Evolutionary conservation across 2,329 filamentous ascomycete species (phyloP).

Genomic region (Diplodia scrobiculata): DNA sequence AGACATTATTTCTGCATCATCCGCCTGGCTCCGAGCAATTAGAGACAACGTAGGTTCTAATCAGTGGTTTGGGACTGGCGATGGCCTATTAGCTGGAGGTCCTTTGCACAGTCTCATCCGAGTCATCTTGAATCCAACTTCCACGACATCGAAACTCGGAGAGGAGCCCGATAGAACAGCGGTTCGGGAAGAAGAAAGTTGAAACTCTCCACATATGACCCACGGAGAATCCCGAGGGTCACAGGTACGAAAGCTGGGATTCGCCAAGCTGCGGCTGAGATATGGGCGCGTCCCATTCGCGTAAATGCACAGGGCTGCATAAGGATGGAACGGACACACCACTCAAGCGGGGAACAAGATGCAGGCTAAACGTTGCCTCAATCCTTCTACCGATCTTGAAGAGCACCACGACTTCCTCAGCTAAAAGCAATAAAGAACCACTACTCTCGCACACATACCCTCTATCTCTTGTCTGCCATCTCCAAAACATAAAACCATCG

Average conservation of each 20-base stretch:
- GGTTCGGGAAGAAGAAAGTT: neutral
- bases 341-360: neutral
- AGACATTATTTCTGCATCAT: neutral
- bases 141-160: neutral
- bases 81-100: neutral
- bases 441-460: neutral
- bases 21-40: neutral
- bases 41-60: neutral
- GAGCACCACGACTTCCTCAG: neutral
- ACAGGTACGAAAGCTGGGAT: neutral
- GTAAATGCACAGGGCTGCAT: neutral
- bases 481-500: neutral
- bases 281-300: constrained; percentile 2
- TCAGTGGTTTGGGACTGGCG: neutral
- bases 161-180: neutral
- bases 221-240: neutral
- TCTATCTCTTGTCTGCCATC: neutral
- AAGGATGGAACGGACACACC: neutral
- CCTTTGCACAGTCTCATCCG: neutral
- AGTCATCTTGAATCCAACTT: neutral
- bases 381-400: neutral
- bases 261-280: constrained; percentile 21
- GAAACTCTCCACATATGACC: neutral
- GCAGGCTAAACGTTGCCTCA: neutral
- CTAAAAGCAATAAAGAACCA: neutral